These are phyloP conservation scores for Alternaria viburni DNA, from an alignment of 2,329 filamentous ascomycete genomes.

Conservation along the genomic window DNA sequence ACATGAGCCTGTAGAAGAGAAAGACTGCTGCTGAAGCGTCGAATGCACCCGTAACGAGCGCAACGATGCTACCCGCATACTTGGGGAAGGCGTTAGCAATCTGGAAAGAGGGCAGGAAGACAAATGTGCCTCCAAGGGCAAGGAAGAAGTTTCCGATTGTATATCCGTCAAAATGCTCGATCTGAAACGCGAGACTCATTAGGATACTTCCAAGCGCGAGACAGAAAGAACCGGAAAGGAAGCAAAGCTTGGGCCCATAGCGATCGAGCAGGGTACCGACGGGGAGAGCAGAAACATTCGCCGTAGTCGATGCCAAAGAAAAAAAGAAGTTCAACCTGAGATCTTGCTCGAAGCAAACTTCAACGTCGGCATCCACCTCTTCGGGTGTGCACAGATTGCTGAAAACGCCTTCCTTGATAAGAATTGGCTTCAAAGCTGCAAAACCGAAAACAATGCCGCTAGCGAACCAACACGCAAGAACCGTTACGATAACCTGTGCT, in stretches of 20 bases:
- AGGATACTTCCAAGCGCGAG: constrained; percentile 44
- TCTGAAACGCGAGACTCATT: constrained; percentile 47
- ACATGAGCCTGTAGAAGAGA: constrained; percentile 74
- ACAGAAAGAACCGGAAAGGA: constrained; percentile 39
- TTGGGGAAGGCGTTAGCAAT: constrained; percentile 83
- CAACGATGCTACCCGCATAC: constrained; percentile 78
- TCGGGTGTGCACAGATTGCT: constrained; percentile 43
- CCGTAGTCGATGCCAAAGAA: constrained; percentile 46
- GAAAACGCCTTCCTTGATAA: constrained; percentile 49
- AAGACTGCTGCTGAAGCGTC: constrained; percentile 83
- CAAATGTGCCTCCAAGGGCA: constrained; percentile 78
- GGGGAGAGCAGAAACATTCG: constrained; percentile 48
- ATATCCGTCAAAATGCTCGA: constrained; percentile 54
- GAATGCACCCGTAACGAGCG: constrained; percentile 80
- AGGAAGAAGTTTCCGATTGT: constrained; percentile 77
- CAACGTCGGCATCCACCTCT: constrained; percentile 41
- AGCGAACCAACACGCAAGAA: constrained; percentile 49
- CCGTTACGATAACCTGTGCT: constrained; percentile 45
- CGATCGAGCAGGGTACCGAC: constrained; percentile 47
- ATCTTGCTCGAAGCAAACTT: constrained; percentile 50
- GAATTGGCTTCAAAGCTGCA: constrained; percentile 50
- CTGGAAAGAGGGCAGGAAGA: constrained; percentile 84
- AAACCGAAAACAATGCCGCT: constrained; percentile 52
- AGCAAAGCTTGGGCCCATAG: constrained; percentile 44
- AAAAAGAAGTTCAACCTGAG: constrained; percentile 49